These are phyloP conservation scores for Abelmoschus esculentus DNA, from an alignment of 345 rosid species.

Conservation along the genomic window DNA sequence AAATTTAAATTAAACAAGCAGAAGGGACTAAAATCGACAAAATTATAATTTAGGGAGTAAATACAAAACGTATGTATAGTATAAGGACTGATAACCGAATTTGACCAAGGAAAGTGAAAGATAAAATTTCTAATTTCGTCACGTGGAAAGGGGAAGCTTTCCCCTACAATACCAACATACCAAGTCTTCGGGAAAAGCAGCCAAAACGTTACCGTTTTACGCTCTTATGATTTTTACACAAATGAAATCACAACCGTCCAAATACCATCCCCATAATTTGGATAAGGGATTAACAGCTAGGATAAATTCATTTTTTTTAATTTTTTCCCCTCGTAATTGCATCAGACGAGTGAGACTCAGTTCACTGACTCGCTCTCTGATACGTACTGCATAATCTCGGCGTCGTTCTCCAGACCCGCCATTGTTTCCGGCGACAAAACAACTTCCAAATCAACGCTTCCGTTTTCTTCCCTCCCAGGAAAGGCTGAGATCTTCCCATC, in stretches of 20 bases:
- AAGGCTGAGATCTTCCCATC: constrained; percentile 95
- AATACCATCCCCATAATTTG: not conserved
- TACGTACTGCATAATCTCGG: constrained; percentile 83
- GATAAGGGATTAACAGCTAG: not conserved
- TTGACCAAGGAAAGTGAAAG: not conserved
- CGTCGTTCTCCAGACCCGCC: constrained; percentile 57
- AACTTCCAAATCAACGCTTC: constrained; percentile 84
- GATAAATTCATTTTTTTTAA: not conserved
- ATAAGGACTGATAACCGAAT: too few relatives aligned
- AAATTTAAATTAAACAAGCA: too few relatives aligned
- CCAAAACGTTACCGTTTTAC: not conserved
- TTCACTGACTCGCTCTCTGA: constrained; percentile 23
- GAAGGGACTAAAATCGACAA: too few relatives aligned
- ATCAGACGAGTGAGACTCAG: not conserved
- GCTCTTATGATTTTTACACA: constrained; percentile 4
- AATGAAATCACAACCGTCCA: constrained; percentile 3
- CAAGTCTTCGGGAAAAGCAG: not conserved
- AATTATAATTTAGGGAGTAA: too few relatives aligned
- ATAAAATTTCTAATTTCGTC: not conserved
- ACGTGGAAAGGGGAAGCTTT: constrained; percentile 5
- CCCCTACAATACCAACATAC: not conserved
- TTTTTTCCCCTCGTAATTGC: not conserved
- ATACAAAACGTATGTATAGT: too few relatives aligned
- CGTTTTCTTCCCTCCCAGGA: constrained; percentile 71
- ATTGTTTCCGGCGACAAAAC: constrained; percentile 72